A percentile compares a stretch with the other conserved stretches of the same genome.
Evolutionary conservation across 768 basidiomycete species (phyloP).

Genomic region (Boletus insuetus): DNA sequence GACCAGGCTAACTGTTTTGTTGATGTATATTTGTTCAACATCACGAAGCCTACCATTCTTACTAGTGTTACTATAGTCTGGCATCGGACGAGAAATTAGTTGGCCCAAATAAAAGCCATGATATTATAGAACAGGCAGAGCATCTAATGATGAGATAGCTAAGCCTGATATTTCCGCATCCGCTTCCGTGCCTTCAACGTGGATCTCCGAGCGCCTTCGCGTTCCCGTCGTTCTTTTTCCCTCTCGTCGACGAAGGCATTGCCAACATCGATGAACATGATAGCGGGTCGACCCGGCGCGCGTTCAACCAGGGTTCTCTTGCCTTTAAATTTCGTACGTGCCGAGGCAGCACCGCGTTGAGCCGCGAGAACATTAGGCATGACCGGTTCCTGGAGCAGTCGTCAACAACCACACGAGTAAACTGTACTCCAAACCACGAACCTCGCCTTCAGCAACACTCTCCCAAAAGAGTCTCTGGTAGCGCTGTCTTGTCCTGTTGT

Average conservation of each 20-base stretch:
- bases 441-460: conserved; percentile 66
- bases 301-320: conserved; percentile 37
- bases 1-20: conserved; percentile 4
- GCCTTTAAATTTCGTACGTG: conserved; percentile 37
- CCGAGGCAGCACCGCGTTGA: conserved; percentile 40
- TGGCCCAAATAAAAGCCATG: neutral
- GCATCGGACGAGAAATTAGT: neutral
- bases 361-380: conserved; percentile 55
- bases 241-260: conserved; percentile 62
- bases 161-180: conserved; percentile 16
- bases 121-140: neutral
- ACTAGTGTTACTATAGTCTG: too few species aligned
- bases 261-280: conserved; percentile 75
- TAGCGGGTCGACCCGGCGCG: conserved; percentile 47
- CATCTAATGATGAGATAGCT: neutral
- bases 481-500: conserved; percentile 55
- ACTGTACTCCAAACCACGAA: conserved; percentile 30
- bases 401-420: neutral
- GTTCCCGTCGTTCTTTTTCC: conserved; percentile 49
- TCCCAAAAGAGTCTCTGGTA: conserved; percentile 82
- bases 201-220: conserved; percentile 48
- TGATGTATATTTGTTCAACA: conserved; percentile 21
- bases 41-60: too few species aligned
- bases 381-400: conserved; percentile 51
- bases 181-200: conserved; percentile 32